These are phyloP conservation scores for Metschnikowia baotianmanensis DNA, from an alignment of 805 yeast genomes.

Conservation along the genomic window DNA sequence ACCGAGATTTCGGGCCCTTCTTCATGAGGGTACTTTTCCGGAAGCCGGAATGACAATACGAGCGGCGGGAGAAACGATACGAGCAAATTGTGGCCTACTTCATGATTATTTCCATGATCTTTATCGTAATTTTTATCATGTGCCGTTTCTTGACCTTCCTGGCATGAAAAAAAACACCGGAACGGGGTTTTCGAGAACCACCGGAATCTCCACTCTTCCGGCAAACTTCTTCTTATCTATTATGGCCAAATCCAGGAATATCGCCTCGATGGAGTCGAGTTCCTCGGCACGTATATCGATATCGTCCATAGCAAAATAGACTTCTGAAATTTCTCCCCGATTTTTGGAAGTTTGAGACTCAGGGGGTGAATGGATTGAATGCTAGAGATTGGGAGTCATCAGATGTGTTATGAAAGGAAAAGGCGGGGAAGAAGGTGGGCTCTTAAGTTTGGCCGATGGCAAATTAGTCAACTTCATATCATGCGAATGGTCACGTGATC, in stretches of 20 bases:
- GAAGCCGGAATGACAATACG: slow-evolving; percentile 27
- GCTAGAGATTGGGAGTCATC: no score
- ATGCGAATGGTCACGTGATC: no score
- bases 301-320: neutral
- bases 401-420: no score
- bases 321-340: no score
- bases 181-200: slow-evolving; percentile 21
- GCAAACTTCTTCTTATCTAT: slow-evolving; percentile 10
- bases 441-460: no score
- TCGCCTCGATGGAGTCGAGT: slow-evolving; percentile 38
- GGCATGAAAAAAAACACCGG: slow-evolving; percentile 9
- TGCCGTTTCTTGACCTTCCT: neutral
- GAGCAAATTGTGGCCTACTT: no score
- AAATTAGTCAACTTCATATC: no score
- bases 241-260: slow-evolving; percentile 36
- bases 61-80: slow-evolving; percentile 33
- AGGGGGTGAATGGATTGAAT: no score
- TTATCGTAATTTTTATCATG: no score
- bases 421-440: no score
- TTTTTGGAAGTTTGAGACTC: no score
- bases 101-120: no score
- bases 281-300: slow-evolving; percentile 34
- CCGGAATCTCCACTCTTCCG: slow-evolving; percentile 30
- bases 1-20: slow-evolving; percentile 28
- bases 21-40: slow-evolving; percentile 34